Percentiles rank a stretch among this genome's conserved stretches.
These are phyloP conservation scores for Athelia psychrophila DNA, from an alignment of 1,284 basidiomycete genomes.

Conservation along the genomic window DNA sequence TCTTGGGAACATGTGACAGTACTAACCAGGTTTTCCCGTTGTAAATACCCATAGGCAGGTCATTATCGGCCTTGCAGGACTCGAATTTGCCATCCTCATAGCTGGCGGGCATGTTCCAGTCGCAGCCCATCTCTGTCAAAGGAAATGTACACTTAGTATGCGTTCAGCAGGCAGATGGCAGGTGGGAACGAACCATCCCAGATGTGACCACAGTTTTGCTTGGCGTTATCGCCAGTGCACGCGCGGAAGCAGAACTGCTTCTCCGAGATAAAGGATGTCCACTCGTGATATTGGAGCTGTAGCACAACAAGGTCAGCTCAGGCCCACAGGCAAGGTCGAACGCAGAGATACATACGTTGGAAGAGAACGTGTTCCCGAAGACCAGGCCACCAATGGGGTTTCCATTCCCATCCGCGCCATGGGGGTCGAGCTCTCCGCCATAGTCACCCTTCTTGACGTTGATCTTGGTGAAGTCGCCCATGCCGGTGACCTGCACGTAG, in stretches of 20 bases:
- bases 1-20: too few relatives aligned
- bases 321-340: background rate
- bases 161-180: too few relatives aligned
- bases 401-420: constrained; percentile 35
- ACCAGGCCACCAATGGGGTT: constrained; percentile 49
- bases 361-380: constrained; percentile 53
- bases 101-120: constrained; percentile 37
- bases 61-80: constrained; percentile 34
- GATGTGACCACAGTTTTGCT: constrained; percentile 47
- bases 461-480: constrained; percentile 65
- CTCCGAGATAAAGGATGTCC: constrained; percentile 53
- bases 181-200: constrained; percentile 11
- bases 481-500: constrained; percentile 62
- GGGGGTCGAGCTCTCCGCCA: constrained; percentile 53
- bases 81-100: constrained; percentile 29
- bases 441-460: constrained; percentile 44
- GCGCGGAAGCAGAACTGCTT: constrained; percentile 64
- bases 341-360: constrained; percentile 15
- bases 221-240: constrained; percentile 54
- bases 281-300: constrained; percentile 49
- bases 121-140: constrained; percentile 28
- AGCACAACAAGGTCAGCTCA: background rate
- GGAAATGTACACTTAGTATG: background rate
- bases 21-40: background rate
- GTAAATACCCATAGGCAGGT: constrained; percentile 1